Conservation (phyloP, 768 basidiomycete genomes). For the Podaxis sp. region DNA sequence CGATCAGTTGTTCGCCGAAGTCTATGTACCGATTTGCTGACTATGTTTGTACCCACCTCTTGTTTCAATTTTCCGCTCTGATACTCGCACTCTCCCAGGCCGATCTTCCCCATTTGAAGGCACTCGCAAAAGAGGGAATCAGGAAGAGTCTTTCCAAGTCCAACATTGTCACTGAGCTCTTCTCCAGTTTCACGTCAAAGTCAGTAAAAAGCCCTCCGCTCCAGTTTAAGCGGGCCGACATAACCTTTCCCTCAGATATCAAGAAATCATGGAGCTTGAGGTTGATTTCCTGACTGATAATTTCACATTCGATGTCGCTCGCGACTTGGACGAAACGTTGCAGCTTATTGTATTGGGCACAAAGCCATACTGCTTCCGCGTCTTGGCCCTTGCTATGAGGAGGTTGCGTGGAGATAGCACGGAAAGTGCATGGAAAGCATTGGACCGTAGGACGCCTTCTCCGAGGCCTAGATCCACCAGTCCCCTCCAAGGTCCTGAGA, state of each 20-base stretch:
- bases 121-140: constrained; percentile 13
- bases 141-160: not conserved
- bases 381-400: not conserved
- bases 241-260: not conserved
- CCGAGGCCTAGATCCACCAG: too few species aligned
- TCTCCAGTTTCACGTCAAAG: constrained; percentile 12
- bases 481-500: too few species aligned
- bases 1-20: constrained; percentile 30
- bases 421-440: not conserved
- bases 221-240: not conserved
- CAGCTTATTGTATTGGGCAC: not conserved
- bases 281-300: not conserved
- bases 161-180: constrained; percentile 15
- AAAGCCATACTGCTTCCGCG: not conserved
- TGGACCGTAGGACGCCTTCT: not conserved
- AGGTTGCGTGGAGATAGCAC: not conserved
- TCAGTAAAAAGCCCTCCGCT: not conserved
- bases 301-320: not conserved
- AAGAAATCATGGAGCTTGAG: constrained; percentile 3
- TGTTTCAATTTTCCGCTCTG: not conserved
- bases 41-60: not conserved
- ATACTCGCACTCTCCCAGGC: not conserved
- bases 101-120: constrained; percentile 1
- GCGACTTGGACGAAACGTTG: not conserved
- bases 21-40: constrained; percentile 36